A percentile compares a stretch with the other conserved stretches of the same genome.
Conservation (phyloP, 208 protist genomes). For the Leishmania arabica region DNA sequence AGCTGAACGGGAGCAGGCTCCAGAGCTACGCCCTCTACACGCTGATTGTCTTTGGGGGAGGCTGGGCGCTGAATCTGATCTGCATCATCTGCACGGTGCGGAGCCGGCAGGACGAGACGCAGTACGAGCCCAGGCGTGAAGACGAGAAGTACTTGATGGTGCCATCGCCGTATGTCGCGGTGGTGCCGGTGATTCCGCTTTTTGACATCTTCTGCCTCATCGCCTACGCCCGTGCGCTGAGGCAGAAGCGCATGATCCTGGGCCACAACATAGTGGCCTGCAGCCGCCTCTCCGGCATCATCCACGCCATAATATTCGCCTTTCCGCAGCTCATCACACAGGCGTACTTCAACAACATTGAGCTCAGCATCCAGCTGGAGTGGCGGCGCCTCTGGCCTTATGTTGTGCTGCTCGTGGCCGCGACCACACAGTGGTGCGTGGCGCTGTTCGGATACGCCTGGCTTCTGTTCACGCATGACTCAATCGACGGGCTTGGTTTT, state of each 20-base stretch:
- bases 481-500: slow-evolving; percentile 69
- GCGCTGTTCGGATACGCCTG: slow-evolving; percentile 51
- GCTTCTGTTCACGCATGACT: slow-evolving; percentile 57
- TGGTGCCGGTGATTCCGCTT: slow-evolving; percentile 69
- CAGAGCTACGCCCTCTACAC: slow-evolving; percentile 66
- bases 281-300: slow-evolving; percentile 52
- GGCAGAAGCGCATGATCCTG: slow-evolving; percentile 33
- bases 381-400: slow-evolving; percentile 27
- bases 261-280: slow-evolving; percentile 68
- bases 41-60: slow-evolving; percentile 61
- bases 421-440: slow-evolving; percentile 43
- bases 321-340: slow-evolving; percentile 76
- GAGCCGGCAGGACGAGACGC: slow-evolving; percentile 41
- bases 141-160: slow-evolving; percentile 30
- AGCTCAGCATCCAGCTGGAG: not conserved
- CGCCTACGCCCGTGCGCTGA: slow-evolving; percentile 40
- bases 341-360: slow-evolving; percentile 45
- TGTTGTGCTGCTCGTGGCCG: slow-evolving; percentile 40
- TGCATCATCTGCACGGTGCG: slow-evolving; percentile 65
- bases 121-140: slow-evolving; percentile 35
- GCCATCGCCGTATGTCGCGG: slow-evolving; percentile 65
- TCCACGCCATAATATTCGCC: slow-evolving; percentile 55
- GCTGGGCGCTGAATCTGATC: slow-evolving; percentile 71
- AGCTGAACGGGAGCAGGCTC: slow-evolving; percentile 12
- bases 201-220: slow-evolving; percentile 68